A percentile compares a stretch with the other conserved stretches of the same genome.
phyloP scores from a whole-genome alignment of 2,329 filamentous ascomycete species.

The Colletotrichum theobromicola region DNA sequence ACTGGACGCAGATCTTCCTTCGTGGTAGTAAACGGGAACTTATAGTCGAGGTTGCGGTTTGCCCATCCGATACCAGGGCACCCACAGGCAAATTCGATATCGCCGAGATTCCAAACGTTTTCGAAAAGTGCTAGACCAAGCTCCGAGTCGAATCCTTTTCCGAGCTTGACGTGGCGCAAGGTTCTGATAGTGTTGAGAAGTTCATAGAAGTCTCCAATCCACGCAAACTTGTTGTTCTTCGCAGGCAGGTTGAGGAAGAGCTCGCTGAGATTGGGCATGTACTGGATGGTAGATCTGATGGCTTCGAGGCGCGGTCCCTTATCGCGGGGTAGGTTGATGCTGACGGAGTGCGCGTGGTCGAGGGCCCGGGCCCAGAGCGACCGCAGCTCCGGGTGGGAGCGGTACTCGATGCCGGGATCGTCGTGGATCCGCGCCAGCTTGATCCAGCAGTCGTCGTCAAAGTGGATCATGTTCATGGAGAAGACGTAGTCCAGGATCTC shows the following conservation, averaged over 20 bases:
- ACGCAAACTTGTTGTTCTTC: background rate
- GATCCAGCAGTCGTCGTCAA: background rate
- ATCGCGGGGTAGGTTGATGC: background rate
- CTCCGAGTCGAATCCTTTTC: background rate
- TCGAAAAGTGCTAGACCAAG: background rate
- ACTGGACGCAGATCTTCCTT: too few species aligned
- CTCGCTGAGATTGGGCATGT: background rate
- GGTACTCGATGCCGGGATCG: background rate
- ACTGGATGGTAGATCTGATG: accelerated
- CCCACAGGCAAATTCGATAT: background rate
- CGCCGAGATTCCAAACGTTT: background rate
- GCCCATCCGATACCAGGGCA: background rate
- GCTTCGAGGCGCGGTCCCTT: too few species aligned
- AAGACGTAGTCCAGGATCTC: background rate
- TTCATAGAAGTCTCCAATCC: background rate
- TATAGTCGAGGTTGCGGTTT: background rate
- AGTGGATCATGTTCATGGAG: background rate
- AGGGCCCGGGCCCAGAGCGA: background rate
- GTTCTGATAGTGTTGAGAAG: background rate
- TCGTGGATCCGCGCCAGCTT: background rate
- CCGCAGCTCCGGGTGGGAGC: background rate
- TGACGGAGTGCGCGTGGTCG: background rate
- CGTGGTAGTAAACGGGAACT: background rate
- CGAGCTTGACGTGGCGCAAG: background rate
- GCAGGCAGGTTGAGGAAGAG: background rate